A percentile compares a stretch with the other conserved stretches of the same genome.
Evolutionary conservation across 768 basidiomycete genomes (phyloP).

Genomic region (Macrolepiota fuliginosa): DNA sequence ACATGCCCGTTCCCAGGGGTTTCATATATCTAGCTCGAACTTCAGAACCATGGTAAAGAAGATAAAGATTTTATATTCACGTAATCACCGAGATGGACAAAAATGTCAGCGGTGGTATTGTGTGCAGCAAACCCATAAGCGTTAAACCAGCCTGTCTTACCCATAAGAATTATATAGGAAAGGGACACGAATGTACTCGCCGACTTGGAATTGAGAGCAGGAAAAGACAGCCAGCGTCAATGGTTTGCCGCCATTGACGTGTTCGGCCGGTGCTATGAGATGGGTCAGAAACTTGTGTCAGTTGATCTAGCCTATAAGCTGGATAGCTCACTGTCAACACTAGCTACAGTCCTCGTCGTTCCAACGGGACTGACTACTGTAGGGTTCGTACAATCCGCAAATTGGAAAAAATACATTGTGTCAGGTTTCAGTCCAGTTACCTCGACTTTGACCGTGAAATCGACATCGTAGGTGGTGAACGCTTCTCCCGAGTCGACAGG

Average conservation of each 20-base stretch:
- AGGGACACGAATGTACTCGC: constrained; percentile 20
- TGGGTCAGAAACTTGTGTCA: neutral
- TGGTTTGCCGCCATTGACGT: constrained; percentile 52
- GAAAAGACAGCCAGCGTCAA: constrained; percentile 55
- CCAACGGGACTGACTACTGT: constrained; percentile 44
- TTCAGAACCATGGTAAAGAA: neutral
- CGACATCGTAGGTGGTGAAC: constrained; percentile 56
- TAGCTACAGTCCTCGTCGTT: constrained; percentile 48
- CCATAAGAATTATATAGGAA: neutral
- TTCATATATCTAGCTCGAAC: constrained; percentile 42
- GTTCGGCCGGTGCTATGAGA: constrained; percentile 37
- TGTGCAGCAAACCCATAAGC: constrained; percentile 56
- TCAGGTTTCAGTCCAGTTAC: constrained; percentile 47
- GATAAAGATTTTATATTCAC: constrained; percentile 24
- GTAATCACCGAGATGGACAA: constrained; percentile 62
- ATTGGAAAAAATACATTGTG: constrained; percentile 54
- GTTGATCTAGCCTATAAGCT: neutral
- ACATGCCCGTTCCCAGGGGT: constrained; percentile 31
- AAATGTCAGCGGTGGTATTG: constrained; percentile 50
- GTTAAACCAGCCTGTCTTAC: constrained; percentile 50
- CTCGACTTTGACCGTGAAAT: constrained; percentile 61
- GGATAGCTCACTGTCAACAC: constrained; percentile 36
- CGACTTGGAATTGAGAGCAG: constrained; percentile 52
- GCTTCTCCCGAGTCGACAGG: constrained; percentile 44
- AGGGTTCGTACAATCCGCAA: constrained; percentile 51